Base-by-base conservation (phyloP, 805 yeast genomes). In the Kodamaea kakaduensis region DNA sequence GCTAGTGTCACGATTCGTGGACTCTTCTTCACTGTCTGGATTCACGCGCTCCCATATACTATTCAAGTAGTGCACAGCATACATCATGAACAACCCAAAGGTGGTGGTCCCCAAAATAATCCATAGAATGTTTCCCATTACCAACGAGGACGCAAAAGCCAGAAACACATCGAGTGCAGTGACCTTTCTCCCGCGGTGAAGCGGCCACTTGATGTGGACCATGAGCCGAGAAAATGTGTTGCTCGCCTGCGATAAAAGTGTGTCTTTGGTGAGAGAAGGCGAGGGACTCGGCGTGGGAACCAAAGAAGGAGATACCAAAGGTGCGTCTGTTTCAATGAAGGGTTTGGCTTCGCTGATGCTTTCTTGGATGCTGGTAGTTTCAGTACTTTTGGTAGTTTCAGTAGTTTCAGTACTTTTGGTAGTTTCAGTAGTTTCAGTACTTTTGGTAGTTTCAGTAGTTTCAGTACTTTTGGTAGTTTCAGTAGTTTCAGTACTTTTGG, bases 61-160 rank as follows among this genome's bases (percentile, higher is more conserved):
- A 26, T 64, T 67, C 34, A 56, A 51, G 8, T 52, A 44, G 27
- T 75, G 68, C 3, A 71, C 51, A 1, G 69, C 45, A 46, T 74
- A 73, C 49, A 75, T 60, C 5, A 68, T 42, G 20, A 66, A 59
- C 23, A 77, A 67, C 6, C 67, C 68, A 48, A 75, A 75, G 1
- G 80, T 75, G 6, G 81, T 75, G 3, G 81, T 75, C 3, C 81
- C 81, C 36, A 75, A 55, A 9, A 73, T 50, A 12, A 75, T 59
- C 78, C 78, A 75, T 23, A 75, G 50, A 14, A 73, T 54, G 45
- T 75, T 71, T 1, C 80, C 81, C 77, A 75, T 71, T 19, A 75
- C 62, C 9, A 73, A 51, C 78, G 78, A 75, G 4, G 79, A 73
- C 7, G 70, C 58, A 46, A 75, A 71, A 1, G 81, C 79, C 2